phyloP scores from a whole-genome alignment of 2,329 filamentous ascomycete species.

The Tolypocladium pustulatum region DNA sequence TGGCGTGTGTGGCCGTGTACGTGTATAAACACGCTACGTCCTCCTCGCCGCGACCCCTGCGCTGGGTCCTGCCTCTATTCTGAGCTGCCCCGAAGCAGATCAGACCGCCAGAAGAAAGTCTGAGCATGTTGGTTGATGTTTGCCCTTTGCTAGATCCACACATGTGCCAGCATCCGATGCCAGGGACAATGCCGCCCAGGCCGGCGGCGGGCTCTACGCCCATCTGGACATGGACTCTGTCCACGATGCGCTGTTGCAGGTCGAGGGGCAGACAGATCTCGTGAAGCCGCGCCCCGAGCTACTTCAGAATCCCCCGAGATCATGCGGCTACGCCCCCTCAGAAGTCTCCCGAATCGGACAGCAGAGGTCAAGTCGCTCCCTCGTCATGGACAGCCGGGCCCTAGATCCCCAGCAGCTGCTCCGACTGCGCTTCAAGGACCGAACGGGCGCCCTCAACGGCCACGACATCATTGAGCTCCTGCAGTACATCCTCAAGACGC shows the following conservation, averaged over 20 bases:
- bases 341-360: neutral
- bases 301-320: neutral
- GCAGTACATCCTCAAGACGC: slow-evolving; percentile 17
- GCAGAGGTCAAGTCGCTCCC: neutral
- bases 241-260: slow-evolving; percentile 21
- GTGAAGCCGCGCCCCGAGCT: neutral
- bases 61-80: neutral
- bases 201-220: slow-evolving; percentile 17
- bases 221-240: slow-evolving; percentile 24
- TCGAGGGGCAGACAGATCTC: slow-evolving; percentile 13
- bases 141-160: neutral
- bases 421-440: slow-evolving; percentile 13
- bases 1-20: neutral
- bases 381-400: slow-evolving; percentile 4
- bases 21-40: neutral
- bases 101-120: neutral
- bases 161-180: slow-evolving; percentile 8
- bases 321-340: neutral
- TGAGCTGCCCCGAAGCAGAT: neutral
- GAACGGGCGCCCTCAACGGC: slow-evolving; percentile 12
- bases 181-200: slow-evolving; percentile 5
- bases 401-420: slow-evolving; percentile 10
- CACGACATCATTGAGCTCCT: slow-evolving; percentile 17
- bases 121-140: neutral
- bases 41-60: neutral